Evolutionary conservation across 2,329 filamentous ascomycete species (phyloP).

Genomic region (Sphaerulina populicola): DNA sequence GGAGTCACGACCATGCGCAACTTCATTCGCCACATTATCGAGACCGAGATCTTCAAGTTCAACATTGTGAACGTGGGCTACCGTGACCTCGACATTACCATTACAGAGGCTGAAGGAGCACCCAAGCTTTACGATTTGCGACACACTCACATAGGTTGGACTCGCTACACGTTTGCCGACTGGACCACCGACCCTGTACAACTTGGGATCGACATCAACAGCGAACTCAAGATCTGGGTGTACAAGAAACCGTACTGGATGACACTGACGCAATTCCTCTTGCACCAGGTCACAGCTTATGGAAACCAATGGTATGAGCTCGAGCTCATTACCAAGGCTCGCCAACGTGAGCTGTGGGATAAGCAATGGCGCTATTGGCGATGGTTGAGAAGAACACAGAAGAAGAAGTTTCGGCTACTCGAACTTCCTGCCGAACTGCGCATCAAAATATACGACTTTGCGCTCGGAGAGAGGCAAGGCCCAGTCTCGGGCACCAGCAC

Average conservation of each 20-base stretch:
- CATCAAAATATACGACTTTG: slow-evolving; percentile 17
- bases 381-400: background rate
- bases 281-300: background rate
- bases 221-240: background rate
- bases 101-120: background rate
- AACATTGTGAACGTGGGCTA: background rate
- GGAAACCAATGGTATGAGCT: background rate
- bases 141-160: background rate
- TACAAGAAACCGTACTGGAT: background rate
- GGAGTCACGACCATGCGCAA: background rate
- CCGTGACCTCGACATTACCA: background rate
- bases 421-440: slow-evolving; percentile 24
- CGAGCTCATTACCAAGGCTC: background rate
- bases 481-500: background rate
- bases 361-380: slow-evolving; percentile 14
- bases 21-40: background rate
- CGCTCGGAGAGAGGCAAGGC: slow-evolving; percentile 1
- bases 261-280: background rate
- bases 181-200: background rate
- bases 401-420: slow-evolving; percentile 12
- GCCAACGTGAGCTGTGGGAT: background rate
- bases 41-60: background rate
- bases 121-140: background rate
- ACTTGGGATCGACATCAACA: background rate
- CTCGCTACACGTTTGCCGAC: background rate